Evolutionary conservation across 208 protist genomes (phyloP).

Genomic region (Jaenimonas drosophilae): DNA sequence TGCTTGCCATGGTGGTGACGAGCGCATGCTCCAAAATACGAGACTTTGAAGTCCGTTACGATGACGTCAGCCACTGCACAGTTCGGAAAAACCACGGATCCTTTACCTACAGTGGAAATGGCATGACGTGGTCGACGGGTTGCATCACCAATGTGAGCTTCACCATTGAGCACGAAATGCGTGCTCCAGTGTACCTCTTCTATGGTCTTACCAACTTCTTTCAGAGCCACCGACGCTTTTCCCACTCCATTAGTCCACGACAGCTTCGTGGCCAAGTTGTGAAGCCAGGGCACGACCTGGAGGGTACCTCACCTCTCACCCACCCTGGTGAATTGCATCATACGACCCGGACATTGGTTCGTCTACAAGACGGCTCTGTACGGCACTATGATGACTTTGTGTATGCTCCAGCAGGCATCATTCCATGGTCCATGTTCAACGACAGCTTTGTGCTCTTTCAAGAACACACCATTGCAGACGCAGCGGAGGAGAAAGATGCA

Average conservation of each 20-base stretch:
- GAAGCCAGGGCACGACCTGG: slow-evolving; percentile 4
- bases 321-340: slow-evolving; percentile 41
- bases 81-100: slow-evolving; percentile 14
- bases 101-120: slow-evolving; percentile 31
- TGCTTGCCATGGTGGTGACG: slow-evolving; percentile 84
- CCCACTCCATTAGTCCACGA: slow-evolving; percentile 48
- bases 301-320: slow-evolving; percentile 39
- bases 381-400: slow-evolving; percentile 57
- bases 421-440: slow-evolving; percentile 97
- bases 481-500: not conserved
- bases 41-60: slow-evolving; percentile 70
- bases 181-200: slow-evolving; percentile 94
- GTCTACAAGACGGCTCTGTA: not conserved
- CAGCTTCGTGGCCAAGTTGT: slow-evolving; percentile 56
- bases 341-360: slow-evolving; percentile 8
- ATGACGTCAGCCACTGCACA: slow-evolving; percentile 44
- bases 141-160: slow-evolving; percentile 58
- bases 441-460: slow-evolving; percentile 83
- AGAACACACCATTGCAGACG: not conserved
- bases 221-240: slow-evolving; percentile 97
- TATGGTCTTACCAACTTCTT: slow-evolving; percentile 97
- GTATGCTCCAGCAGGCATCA: slow-evolving; percentile 94
- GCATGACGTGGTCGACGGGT: slow-evolving; percentile 22
- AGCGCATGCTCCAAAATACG: slow-evolving; percentile 48
- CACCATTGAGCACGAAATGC: slow-evolving; percentile 41